Evolutionary conservation across 768 basidiomycete genomes (phyloP).

Genomic region (Coprinopsis sp.): DNA sequence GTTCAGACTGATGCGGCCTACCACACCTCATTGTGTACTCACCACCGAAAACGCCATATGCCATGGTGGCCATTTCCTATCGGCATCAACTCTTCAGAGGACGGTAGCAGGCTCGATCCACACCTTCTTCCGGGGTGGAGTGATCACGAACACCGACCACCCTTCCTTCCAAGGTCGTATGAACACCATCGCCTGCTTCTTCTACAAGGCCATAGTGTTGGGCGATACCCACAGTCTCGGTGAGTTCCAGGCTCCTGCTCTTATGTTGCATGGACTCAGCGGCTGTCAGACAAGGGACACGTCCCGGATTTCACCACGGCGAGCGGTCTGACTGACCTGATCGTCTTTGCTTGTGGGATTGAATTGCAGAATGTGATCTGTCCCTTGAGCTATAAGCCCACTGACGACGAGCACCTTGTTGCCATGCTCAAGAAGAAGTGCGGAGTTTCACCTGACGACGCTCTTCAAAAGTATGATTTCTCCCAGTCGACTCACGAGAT

Average conservation of each 20-base stretch:
- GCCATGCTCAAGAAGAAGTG: no score
- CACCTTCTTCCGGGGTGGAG: background rate
- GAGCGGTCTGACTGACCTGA: background rate
- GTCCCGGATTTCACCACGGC: background rate
- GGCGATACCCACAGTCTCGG: no score
- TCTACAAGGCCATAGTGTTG: background rate
- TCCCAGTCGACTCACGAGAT: no score
- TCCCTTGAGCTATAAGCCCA: background rate
- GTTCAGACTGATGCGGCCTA: background rate
- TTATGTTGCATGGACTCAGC: no score
- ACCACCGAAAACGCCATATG: background rate
- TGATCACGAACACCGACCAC: background rate
- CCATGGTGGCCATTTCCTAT: background rate
- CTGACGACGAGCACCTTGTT: no score
- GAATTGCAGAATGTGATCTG: background rate
- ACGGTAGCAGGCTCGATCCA: background rate
- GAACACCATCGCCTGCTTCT: background rate
- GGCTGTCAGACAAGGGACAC: background rate
- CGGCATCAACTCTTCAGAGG: background rate
- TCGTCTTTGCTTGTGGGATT: background rate
- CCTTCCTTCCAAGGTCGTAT: background rate
- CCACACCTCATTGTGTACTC: background rate
- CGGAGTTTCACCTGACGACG: no score
- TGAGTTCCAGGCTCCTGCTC: no score
- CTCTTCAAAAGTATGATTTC: no score